Evolutionary conservation across 2,329 filamentous ascomycete species (phyloP).

Genomic region (Apiospora aurea): DNA sequence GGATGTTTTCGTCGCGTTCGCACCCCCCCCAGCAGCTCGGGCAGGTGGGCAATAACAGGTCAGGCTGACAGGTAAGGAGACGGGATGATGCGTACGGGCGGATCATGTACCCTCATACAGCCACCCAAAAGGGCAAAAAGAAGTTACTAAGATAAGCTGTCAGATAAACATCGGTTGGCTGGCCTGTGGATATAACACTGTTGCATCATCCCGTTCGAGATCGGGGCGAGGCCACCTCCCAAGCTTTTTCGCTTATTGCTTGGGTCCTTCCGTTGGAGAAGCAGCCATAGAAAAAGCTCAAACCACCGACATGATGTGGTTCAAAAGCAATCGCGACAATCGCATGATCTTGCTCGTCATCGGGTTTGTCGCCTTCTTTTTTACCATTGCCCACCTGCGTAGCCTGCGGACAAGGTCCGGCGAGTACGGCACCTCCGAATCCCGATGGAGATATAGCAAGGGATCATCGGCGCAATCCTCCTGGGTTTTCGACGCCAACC

Average conservation of each 20-base stretch:
- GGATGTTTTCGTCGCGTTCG: neutral
- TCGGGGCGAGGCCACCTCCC: neutral
- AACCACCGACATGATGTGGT: neutral
- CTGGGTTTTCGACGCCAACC: neutral
- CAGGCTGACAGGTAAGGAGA: neutral
- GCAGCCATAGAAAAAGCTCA: neutral
- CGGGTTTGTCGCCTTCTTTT: neutral
- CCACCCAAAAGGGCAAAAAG: neutral
- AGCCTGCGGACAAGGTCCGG: neutral
- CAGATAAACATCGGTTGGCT: neutral
- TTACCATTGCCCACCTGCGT: neutral
- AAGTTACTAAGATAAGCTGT: neutral
- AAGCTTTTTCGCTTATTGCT: constrained; percentile 12
- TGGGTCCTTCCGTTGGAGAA: neutral
- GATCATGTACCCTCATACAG: neutral
- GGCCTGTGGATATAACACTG: neutral
- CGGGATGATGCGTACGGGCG: neutral
- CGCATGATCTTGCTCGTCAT: neutral
- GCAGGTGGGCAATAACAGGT: neutral
- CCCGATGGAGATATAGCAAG: neutral
- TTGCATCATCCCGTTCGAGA: neutral
- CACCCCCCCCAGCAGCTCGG: no score
- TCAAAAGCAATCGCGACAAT: constrained; percentile 5
- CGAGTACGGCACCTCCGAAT: neutral
- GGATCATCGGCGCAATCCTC: neutral